phyloP scores from a whole-genome alignment of 192 early-diverging fungal genomes.

The Coemansia sp. region DNA sequence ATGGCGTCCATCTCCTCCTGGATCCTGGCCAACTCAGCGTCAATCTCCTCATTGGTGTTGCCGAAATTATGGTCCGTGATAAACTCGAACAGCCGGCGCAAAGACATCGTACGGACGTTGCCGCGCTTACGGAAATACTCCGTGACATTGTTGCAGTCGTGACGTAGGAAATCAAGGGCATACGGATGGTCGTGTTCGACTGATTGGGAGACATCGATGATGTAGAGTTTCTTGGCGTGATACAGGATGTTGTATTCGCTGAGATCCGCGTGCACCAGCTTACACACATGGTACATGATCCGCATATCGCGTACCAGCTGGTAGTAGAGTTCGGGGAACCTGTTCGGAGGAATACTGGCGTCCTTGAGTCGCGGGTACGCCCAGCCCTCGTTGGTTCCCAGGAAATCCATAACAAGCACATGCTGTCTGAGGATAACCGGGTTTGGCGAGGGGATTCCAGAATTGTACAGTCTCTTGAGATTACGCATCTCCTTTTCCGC shows the following conservation, averaged over 20 bases:
- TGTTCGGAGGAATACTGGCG: conserved; percentile 71
- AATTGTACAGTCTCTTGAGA: conserved; percentile 80
- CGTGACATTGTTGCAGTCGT: conserved; percentile 89
- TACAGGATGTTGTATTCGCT: conserved; percentile 97
- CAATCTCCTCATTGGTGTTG: conserved; percentile 61
- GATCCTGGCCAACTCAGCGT: conserved; percentile 68
- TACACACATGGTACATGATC: conserved; percentile 87
- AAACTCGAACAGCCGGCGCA: conserved; percentile 88
- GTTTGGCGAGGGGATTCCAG: conserved; percentile 88
- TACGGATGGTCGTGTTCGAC: conserved; percentile 98
- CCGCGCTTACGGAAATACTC: conserved; percentile 87
- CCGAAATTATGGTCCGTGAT: conserved; percentile 64
- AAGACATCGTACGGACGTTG: conserved; percentile 65
- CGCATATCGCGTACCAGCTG: conserved; percentile 86
- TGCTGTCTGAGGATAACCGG: conserved; percentile 85
- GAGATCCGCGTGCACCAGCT: conserved; percentile 96
- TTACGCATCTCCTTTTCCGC: conserved; percentile 99
- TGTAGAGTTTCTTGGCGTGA: conserved; percentile 75
- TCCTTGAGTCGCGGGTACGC: conserved; percentile 95
- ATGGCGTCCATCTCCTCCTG: conserved; percentile 36
- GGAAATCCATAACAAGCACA: conserved; percentile 92
- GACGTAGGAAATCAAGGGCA: conserved; percentile 92
- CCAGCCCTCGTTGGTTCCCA: conserved; percentile 89
- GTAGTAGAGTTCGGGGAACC: conserved; percentile 73
- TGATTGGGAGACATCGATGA: conserved; percentile 98